These are phyloP conservation scores for Cryptococcus sp. DNA, from an alignment of 1,284 basidiomycete genomes.

Conservation along the genomic window DNA sequence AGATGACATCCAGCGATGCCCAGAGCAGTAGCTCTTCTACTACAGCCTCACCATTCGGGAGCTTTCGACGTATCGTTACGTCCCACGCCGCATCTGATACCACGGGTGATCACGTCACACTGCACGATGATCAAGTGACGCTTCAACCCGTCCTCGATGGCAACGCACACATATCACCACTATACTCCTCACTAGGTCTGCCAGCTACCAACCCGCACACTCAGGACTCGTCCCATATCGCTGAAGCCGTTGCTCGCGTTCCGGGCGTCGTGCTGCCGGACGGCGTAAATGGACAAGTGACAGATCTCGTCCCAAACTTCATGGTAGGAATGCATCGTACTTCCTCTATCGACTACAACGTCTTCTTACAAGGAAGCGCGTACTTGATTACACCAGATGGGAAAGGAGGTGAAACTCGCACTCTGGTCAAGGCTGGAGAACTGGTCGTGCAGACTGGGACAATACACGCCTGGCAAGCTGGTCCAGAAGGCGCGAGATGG, in stretches of 20 bases:
- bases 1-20: no score
- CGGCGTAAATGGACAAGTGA: constrained; percentile 47
- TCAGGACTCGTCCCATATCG: constrained; percentile 23
- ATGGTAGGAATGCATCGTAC: constrained; percentile 45
- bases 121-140: constrained; percentile 29
- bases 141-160: constrained; percentile 28
- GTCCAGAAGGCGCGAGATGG: constrained; percentile 45
- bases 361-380: constrained; percentile 38
- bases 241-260: constrained; percentile 17
- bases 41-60: constrained; percentile 9
- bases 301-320: constrained; percentile 40
- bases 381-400: constrained; percentile 40
- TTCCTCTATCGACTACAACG: constrained; percentile 48
- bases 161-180: constrained; percentile 30
- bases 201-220: constrained; percentile 28
- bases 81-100: constrained; percentile 30
- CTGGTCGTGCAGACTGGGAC: constrained; percentile 51
- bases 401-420: constrained; percentile 29
- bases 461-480: constrained; percentile 50
- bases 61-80: constrained; percentile 42
- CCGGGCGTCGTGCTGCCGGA: constrained; percentile 33
- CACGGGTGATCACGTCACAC: constrained; percentile 26
- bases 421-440: constrained; percentile 41
- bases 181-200: constrained; percentile 37
- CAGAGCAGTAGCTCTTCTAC: background rate